These are phyloP conservation scores for Melampsora occidentalis DNA, from an alignment of 1,284 basidiomycete species.

Conservation along the genomic window DNA sequence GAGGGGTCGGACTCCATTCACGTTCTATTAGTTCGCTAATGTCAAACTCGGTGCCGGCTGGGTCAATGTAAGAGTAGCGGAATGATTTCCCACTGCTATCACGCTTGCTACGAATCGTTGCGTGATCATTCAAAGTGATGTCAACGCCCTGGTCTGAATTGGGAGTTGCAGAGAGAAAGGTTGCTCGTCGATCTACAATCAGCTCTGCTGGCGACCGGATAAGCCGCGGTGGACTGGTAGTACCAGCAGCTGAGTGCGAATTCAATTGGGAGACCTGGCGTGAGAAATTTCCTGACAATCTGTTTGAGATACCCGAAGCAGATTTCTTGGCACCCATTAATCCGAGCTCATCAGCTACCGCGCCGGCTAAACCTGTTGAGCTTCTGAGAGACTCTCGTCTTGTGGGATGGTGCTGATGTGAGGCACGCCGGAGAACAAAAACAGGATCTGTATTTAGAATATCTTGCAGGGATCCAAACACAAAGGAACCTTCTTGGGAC, in stretches of 20 bases:
- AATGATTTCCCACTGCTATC: constrained; percentile 62
- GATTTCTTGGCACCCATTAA: constrained; percentile 28
- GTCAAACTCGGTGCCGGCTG: constrained; percentile 75
- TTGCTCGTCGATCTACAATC: constrained; percentile 84
- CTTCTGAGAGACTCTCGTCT: constrained; percentile 32
- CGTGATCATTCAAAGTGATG: constrained; percentile 75
- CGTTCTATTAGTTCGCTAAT: constrained; percentile 87
- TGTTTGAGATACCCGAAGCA: not conserved
- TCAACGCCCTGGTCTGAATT: constrained; percentile 84
- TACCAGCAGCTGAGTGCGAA: constrained; percentile 56
- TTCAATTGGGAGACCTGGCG: constrained; percentile 48
- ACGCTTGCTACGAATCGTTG: constrained; percentile 71
- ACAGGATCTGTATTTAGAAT: constrained; percentile 75
- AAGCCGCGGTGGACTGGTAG: not conserved
- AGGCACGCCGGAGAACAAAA: constrained; percentile 66
- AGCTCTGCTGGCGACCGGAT: constrained; percentile 64
- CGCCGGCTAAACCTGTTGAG: constrained; percentile 44
- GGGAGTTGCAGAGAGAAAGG: constrained; percentile 74
- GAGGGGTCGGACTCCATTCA: constrained; percentile 62
- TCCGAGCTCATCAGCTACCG: constrained; percentile 47
- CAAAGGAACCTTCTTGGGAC: constrained; percentile 74
- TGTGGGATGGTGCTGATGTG: constrained; percentile 47
- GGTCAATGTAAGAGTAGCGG: constrained; percentile 82
- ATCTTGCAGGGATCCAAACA: constrained; percentile 70
- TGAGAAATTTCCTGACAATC: not conserved